Evolutionary conservation across 257 asterid genomes (phyloP).

Genomic region (Solanum dulcamara): DNA sequence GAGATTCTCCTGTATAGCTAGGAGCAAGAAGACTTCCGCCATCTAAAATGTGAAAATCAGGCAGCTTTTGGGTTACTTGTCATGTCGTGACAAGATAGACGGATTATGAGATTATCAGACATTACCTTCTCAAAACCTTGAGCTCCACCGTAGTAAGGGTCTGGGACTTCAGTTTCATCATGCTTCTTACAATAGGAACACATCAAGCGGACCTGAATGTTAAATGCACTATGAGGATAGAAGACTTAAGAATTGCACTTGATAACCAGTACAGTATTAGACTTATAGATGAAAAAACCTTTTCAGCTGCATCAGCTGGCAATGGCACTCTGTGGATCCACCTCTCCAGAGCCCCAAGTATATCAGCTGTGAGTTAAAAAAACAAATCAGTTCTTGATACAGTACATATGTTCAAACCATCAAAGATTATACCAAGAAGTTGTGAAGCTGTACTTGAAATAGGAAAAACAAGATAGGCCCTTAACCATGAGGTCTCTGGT

Average conservation of each 20-base stretch:
- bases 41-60: background rate
- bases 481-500: background rate
- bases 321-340: constrained; percentile 61
- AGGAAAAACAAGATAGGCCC: background rate
- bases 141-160: constrained; percentile 83
- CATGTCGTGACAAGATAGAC: background rate
- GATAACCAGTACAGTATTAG: background rate
- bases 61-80: background rate
- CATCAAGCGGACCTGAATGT: constrained; percentile 48
- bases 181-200: constrained; percentile 75
- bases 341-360: constrained; percentile 54
- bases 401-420: background rate
- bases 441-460: background rate
- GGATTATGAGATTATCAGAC: background rate
- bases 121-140: constrained; percentile 88
- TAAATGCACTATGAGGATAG: background rate
- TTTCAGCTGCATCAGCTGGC: constrained; percentile 47
- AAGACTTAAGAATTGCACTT: background rate
- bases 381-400: background rate
- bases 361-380: constrained; percentile 30
- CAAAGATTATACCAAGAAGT: background rate
- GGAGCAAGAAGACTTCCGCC: background rate
- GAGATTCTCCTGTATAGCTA: background rate
- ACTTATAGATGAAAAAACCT: constrained; percentile 20
- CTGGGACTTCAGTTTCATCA: constrained; percentile 66